These are phyloP conservation scores for Spathaspora sp. DNA, from an alignment of 1,139 yeast species.

Conservation along the genomic window DNA sequence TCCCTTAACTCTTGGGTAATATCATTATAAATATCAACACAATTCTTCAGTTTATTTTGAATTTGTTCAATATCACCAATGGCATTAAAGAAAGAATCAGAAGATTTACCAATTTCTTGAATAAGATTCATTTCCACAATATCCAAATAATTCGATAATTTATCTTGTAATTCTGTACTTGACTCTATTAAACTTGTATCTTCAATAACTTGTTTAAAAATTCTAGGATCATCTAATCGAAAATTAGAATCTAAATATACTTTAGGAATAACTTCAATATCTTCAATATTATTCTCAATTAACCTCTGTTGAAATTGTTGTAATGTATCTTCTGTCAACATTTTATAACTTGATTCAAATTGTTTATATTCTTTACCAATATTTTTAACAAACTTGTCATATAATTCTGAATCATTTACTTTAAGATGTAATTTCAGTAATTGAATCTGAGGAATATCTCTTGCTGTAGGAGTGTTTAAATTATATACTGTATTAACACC, in stretches of 20 bases:
- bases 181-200: slow-evolving; percentile 10
- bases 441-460: slow-evolving; percentile 83
- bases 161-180: slow-evolving; percentile 70
- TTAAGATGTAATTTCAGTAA: slow-evolving; percentile 57
- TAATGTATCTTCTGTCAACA: slow-evolving; percentile 49
- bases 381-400: slow-evolving; percentile 39
- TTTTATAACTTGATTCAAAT: slow-evolving; percentile 50
- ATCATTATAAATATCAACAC: slow-evolving; percentile 48
- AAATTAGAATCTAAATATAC: slow-evolving; percentile 70
- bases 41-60: slow-evolving; percentile 52
- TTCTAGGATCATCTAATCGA: slow-evolving; percentile 83
- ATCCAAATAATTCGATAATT: slow-evolving; percentile 79
- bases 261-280: slow-evolving; percentile 52
- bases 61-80: slow-evolving; percentile 73
- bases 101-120: slow-evolving; percentile 79
- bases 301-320: slow-evolving; percentile 33
- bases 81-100: slow-evolving; percentile 81
- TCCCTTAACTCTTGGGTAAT: slow-evolving; percentile 42
- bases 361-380: slow-evolving; percentile 54
- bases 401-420: slow-evolving; percentile 49
- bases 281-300: slow-evolving; percentile 9
- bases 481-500: slow-evolving; percentile 42
- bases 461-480: slow-evolving; percentile 67
- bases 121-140: slow-evolving; percentile 79
- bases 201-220: slow-evolving; percentile 72